These are phyloP conservation scores for Cichorium intybus DNA, from an alignment of 140 eudicot species.

Conservation along the genomic window DNA sequence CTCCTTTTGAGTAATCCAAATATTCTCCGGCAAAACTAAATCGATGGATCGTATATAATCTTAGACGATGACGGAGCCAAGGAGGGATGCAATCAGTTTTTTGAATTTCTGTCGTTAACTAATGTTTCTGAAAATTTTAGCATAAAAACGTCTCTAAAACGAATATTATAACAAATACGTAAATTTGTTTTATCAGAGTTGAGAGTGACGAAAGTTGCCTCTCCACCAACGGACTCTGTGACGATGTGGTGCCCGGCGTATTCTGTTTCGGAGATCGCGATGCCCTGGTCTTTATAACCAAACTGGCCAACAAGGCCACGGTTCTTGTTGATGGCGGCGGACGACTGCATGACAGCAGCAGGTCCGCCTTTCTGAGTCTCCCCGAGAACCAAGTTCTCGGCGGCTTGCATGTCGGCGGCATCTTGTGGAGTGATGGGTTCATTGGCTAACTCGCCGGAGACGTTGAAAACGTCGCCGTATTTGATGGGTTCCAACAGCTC, in stretches of 20 bases:
- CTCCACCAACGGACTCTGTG: conserved; percentile 49
- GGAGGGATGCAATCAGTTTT: neutral
- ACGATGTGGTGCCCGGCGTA: conserved; percentile 37
- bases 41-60: neutral
- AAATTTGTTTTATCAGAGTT: neutral
- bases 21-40: neutral
- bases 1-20: neutral
- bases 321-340: conserved; percentile 44
- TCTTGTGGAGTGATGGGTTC: conserved; percentile 54
- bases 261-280: conserved; percentile 37
- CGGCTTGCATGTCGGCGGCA: conserved; percentile 65
- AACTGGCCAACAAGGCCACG: conserved; percentile 39
- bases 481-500: conserved; percentile 29
- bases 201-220: conserved; percentile 27
- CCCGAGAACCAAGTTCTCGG: conserved; percentile 52
- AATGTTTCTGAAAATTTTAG: neutral
- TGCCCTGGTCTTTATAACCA: conserved; percentile 30
- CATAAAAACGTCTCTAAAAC: neutral
- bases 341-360: conserved; percentile 62
- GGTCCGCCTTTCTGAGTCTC: conserved; percentile 53
- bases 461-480: conserved; percentile 64
- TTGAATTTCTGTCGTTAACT: neutral
- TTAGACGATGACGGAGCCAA: neutral
- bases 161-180: neutral
- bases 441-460: conserved; percentile 45